Evolutionary conservation across 2,329 filamentous ascomycete species (phyloP).

Genomic region (Paraphoma chrysanthemicola): DNA sequence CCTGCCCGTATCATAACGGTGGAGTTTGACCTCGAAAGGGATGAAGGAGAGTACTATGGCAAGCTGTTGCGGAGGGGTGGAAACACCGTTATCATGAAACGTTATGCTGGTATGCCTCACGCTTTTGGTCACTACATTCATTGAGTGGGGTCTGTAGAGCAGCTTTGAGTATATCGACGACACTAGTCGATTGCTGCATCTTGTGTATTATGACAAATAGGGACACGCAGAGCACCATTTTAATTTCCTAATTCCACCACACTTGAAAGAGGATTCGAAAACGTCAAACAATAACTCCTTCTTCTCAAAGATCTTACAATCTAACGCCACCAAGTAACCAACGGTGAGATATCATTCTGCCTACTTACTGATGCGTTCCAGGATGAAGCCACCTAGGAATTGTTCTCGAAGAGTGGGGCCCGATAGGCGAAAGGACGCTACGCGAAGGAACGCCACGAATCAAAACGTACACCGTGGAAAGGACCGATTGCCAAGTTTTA

Average conservation of each 20-base stretch:
- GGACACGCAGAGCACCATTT: too few relatives aligned
- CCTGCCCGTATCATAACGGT: conserved; percentile 21
- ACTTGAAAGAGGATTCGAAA: too few relatives aligned
- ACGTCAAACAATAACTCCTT: too few relatives aligned
- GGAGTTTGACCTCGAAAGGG: conserved; percentile 21
- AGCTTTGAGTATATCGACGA: conserved; percentile 21
- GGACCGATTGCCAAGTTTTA: not conserved
- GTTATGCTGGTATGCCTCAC: conserved; percentile 17
- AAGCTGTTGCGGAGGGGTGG: conserved; percentile 10
- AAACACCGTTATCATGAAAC: conserved; percentile 14
- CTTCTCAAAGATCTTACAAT: too few relatives aligned
- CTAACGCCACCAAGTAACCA: too few relatives aligned
- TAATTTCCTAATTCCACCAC: too few relatives aligned
- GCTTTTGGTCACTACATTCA: conserved; percentile 20
- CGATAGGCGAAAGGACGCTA: not conserved
- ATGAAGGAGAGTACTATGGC: conserved; percentile 19
- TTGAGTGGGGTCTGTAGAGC: conserved; percentile 15
- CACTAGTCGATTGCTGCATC: conserved; percentile 14
- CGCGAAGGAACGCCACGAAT: conserved; percentile 7
- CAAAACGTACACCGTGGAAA: conserved; percentile 5
- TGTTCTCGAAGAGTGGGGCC: not conserved
- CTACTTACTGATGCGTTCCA: too few relatives aligned
- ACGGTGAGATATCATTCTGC: too few relatives aligned
- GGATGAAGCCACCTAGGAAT: too few relatives aligned
- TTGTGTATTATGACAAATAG: not conserved